Evolutionary conservation across 225 moss, liverwort and hornwort genomes (phyloP), one percentile per base, ranked within the genome.

Genomic region (Sphagnum tenellum): DNA sequence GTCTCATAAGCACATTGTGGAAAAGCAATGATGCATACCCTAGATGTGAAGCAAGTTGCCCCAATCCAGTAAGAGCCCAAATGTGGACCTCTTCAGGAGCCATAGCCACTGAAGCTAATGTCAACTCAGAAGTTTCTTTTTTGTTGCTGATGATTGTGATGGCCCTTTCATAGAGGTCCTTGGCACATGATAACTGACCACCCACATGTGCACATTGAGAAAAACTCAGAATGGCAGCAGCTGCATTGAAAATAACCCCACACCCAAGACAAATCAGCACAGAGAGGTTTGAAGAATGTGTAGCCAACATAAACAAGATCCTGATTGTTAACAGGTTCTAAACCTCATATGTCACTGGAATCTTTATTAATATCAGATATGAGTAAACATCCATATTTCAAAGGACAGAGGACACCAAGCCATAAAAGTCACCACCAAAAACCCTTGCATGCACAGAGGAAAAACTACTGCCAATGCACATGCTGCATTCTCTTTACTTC

Each of bases 151-250:
- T 69, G 57, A 91, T 78, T 48, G 77, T 73, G 57, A 80, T 75
- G 61, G 84, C 74, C 75, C 78, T 91, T 60, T 77, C 80, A 70
- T 95, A 95, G 9, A 89, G 75, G 61, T 91, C 88, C 73, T 82
- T 74, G 60, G 91, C 94, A 73, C 67, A 73, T 72, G 85, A 68
- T 71, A 91, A 75, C 52, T 81, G 77, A 53, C 87, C 91, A 64
- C 82, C 78, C 63, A 83, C 77, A 60, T 95, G 89, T 69, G 89
- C 86, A 81, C 86, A 88, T 73, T 95, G 80, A 64, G 89, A 91
- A 60, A 95, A 53, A 64, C 94, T 84, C 62, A 95, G 60, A 62
- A 89, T 63, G 14, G 86, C 94, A 46, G 86, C 88, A 86, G 86
- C 94, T 91, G 83, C 75, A 66, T 74, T 44, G 56, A 70, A 47